Evolutionary conservation across 345 rosid species (phyloP).

Genomic region (Citrus australasica): DNA sequence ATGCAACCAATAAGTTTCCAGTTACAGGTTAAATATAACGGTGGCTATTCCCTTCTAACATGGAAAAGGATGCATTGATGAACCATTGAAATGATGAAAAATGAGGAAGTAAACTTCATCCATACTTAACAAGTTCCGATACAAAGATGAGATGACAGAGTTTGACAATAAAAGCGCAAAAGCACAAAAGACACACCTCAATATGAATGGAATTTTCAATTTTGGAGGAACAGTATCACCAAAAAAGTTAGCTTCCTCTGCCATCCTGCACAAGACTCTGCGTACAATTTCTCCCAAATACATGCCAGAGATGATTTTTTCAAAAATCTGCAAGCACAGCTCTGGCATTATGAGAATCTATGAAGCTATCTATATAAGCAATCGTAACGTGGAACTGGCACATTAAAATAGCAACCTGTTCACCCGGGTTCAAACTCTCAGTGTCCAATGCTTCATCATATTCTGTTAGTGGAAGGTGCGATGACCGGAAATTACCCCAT

Average conservation of each 20-base stretch:
- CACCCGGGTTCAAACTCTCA: slow-evolving; percentile 69
- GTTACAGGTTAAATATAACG: background rate
- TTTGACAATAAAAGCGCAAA: background rate
- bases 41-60: background rate
- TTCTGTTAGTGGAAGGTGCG: slow-evolving; percentile 66
- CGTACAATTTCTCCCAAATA: slow-evolving; percentile 76
- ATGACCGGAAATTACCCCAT: slow-evolving; percentile 74
- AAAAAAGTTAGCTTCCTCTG: slow-evolving; percentile 70
- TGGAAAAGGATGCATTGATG: background rate
- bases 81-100: background rate
- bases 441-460: slow-evolving; percentile 55
- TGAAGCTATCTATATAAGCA: background rate
- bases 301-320: slow-evolving; percentile 76
- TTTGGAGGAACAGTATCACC: slow-evolving; percentile 66
- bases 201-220: slow-evolving; percentile 53
- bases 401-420: slow-evolving; percentile 46
- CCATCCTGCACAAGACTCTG: slow-evolving; percentile 55
- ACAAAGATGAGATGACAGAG: background rate
- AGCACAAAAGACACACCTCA: slow-evolving; percentile 39
- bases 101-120: background rate
- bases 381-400: background rate
- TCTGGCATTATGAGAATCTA: background rate
- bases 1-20: background rate
- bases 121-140: background rate
- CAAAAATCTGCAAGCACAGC: slow-evolving; percentile 52